Base-by-base conservation (phyloP, 2,329 filamentous ascomycete genomes). In the Sclerotiophoma versabilis region DNA sequence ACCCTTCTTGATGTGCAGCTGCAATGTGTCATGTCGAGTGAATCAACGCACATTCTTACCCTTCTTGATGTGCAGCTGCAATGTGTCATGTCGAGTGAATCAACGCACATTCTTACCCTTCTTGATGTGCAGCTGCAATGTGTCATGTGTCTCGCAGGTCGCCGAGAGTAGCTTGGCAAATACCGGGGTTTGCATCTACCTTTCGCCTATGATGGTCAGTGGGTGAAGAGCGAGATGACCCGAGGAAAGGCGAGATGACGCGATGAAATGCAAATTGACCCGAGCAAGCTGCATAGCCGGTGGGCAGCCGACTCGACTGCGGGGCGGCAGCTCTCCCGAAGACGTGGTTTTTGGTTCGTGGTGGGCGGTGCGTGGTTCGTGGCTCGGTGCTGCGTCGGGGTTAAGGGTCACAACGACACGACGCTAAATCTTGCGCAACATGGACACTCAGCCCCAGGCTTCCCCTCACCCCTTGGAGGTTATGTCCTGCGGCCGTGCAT, bases 401-500 rank as follows among this genome's bases (percentile, higher is more conserved):
- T 37, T 44, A 44, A 44, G 48, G 38, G n/a, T n/a, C n/a, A n/a
- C n/a, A 32, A 44, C 48, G 39, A 44, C 48, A 44, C 33, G 2
- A n/a, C 50, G 50, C 50, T 41, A 54, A 44, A 39, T 30, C 36
- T 54, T 50, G 30, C 53, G 44, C 55, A 43, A 57, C 38, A 39
- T 15, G 11, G 30, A 26, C 29, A 36, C 26, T 30, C 47, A 42
- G 20, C 34, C 25, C 26, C 37, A 26, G 41, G 38, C 52, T 49
- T 57, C 53, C 59, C 59, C 61, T 56, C 63, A 54, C 53, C 20
- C 41, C 20, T 32, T 23, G 36, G 42, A 32, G 26, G 38, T 43
- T 39, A 67, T 68, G 66, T 49, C 44, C 53, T 26, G 47, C 57
- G 20, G 30, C 49, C 42, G 20, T 52, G 54, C 23, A 33, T 63